Conservation (phyloP, 148 eudicot species). For the Rhododendron simsii region DNA sequence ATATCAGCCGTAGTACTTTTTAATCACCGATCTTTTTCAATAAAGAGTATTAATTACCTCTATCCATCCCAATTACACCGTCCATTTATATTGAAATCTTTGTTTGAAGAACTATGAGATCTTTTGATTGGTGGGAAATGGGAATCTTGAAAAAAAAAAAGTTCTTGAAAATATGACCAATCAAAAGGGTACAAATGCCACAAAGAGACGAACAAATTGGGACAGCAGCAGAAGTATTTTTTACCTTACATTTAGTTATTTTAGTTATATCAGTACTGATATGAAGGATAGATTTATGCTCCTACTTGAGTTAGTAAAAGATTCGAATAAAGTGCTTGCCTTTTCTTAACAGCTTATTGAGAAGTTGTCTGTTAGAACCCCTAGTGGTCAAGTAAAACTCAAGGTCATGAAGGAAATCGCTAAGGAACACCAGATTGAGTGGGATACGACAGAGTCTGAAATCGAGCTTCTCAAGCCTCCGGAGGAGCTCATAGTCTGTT, state of each 20-base stretch:
- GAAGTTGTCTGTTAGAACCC: constrained; percentile 57
- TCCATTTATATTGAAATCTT: not conserved
- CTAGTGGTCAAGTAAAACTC: constrained; percentile 48
- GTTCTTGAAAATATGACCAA: not conserved
- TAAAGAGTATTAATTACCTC: not conserved
- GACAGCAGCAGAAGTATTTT: not conserved
- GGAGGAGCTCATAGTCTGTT: constrained; percentile 72
- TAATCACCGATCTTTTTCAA: not conserved
- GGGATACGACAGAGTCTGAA: constrained; percentile 87
- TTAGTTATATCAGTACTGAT: not conserved
- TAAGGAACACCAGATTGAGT: constrained; percentile 81
- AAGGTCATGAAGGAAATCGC: constrained; percentile 94
- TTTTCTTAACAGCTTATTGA: constrained; percentile 45
- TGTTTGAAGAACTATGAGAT: not conserved
- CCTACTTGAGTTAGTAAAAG: not conserved
- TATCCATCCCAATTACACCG: not conserved
- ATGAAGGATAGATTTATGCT: not conserved
- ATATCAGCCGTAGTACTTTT: not conserved
- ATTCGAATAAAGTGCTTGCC: not conserved
- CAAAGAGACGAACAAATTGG: not conserved
- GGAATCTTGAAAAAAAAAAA: not conserved
- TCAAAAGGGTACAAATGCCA: not conserved
- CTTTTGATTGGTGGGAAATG: not conserved
- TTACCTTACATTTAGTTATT: not conserved
- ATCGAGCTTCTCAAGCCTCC: constrained; percentile 85